These are phyloP conservation scores for Oryza coarctata DNA, from an alignment of 176 grass and related monocot genomes.

Conservation along the genomic window DNA sequence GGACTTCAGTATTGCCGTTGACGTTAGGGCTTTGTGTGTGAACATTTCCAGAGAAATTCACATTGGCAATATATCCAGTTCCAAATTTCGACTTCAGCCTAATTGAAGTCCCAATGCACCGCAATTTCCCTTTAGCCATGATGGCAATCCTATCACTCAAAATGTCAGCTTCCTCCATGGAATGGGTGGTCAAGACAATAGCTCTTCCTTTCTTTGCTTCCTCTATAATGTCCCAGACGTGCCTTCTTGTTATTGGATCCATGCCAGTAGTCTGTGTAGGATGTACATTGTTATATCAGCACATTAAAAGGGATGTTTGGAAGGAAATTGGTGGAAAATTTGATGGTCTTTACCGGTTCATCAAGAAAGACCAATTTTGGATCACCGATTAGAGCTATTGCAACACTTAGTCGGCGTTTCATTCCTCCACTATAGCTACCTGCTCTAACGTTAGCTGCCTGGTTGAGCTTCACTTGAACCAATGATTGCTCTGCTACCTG, in stretches of 20 bases:
- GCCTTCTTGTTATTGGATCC: conserved; percentile 98
- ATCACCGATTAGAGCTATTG: conserved; percentile 87
- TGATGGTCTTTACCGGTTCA: conserved; percentile 67
- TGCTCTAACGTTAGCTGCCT: conserved; percentile 77
- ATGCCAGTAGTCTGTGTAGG: conserved; percentile 85
- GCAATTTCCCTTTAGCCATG: conserved; percentile 95
- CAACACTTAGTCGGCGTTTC: conserved; percentile 92
- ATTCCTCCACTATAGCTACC: conserved; percentile 97
- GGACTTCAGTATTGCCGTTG: conserved; percentile 10
- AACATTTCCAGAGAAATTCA: conserved; percentile 77
- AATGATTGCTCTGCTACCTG: conserved; percentile 85
- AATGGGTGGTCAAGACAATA: conserved; percentile 96
- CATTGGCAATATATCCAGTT: conserved; percentile 83
- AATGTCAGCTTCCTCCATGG: conserved; percentile 97
- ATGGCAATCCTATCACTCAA: conserved; percentile 91
- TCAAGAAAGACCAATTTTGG: conserved; percentile 95
- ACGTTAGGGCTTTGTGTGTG: conserved; percentile 47
- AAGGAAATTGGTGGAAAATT: neutral
- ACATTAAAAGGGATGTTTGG: conserved; percentile 13
- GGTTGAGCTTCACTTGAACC: conserved; percentile 84
- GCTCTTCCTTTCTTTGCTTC: conserved; percentile 96
- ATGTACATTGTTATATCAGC: conserved; percentile 28
- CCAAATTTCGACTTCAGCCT: conserved; percentile 92
- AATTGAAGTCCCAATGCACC: conserved; percentile 94
- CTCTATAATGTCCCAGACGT: conserved; percentile 97